Conservation (phyloP, 1,284 basidiomycete genomes). For the Waitea zeae region DNA sequence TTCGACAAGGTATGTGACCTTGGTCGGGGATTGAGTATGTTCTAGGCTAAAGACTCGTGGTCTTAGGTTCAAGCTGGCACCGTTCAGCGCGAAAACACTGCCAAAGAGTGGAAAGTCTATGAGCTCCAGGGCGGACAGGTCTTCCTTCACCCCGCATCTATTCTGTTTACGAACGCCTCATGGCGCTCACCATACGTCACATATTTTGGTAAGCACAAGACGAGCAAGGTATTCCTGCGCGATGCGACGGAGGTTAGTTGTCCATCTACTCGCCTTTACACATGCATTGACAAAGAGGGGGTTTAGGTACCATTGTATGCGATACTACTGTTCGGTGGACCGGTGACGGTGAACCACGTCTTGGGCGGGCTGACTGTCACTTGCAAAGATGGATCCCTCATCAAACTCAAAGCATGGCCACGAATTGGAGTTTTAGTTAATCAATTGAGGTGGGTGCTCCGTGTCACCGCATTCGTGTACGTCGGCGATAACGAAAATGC, state of each 20-base stretch:
- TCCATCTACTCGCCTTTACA: background rate
- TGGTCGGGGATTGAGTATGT: too few species aligned
- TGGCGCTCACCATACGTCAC: conserved; percentile 72
- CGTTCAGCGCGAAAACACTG: conserved; percentile 66
- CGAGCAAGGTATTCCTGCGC: conserved; percentile 74
- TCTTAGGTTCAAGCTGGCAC: conserved; percentile 49
- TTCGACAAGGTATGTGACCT: conserved; percentile 75
- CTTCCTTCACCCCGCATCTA: conserved; percentile 76
- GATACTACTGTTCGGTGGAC: conserved; percentile 72
- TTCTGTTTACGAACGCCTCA: conserved; percentile 55
- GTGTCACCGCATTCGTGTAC: conserved; percentile 4
- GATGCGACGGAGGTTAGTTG: conserved; percentile 71
- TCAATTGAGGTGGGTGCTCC: conserved; percentile 49
- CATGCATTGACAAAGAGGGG: background rate
- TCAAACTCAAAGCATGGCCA: conserved; percentile 71
- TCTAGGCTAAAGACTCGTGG: too few species aligned
- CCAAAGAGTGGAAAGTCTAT: conserved; percentile 67
- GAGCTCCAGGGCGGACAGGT: conserved; percentile 46
- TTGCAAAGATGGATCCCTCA: conserved; percentile 18
- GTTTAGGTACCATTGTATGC: conserved; percentile 69
- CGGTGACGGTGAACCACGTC: conserved; percentile 64
- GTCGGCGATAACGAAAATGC: background rate
- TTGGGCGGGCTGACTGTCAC: conserved; percentile 61
- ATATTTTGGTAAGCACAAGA: conserved; percentile 73
- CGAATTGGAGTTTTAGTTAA: conserved; percentile 84